Percentiles rank a stretch among this genome's conserved stretches.
These are phyloP conservation scores for Fusarium sterilihyphosum DNA, from an alignment of 2,329 filamentous ascomycete species.

Conservation along the genomic window DNA sequence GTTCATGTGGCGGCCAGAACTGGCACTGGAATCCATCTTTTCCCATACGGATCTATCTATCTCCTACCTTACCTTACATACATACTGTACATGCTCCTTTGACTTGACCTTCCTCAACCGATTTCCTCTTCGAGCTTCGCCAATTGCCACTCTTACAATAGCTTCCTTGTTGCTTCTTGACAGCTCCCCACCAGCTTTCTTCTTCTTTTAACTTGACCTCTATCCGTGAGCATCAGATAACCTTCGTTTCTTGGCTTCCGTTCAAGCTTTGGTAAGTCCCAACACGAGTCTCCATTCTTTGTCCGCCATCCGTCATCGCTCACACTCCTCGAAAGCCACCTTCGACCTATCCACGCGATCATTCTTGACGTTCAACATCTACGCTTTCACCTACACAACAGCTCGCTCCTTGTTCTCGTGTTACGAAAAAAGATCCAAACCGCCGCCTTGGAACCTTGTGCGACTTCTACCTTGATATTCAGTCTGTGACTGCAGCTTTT, in stretches of 20 bases:
- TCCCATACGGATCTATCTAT: conserved; percentile 41
- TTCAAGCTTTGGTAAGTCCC: conserved; percentile 41
- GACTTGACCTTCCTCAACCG: conserved; percentile 31
- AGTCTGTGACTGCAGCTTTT: conserved; percentile 20
- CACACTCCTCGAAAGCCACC: conserved; percentile 28
- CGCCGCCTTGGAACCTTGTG: conserved; percentile 35
- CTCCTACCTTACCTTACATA: background rate
- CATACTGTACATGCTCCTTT: background rate
- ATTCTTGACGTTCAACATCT: conserved; percentile 31
- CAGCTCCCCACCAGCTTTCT: conserved; percentile 25
- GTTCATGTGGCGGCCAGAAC: conserved; percentile 42
- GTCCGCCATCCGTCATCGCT: conserved; percentile 39
- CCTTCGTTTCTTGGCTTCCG: conserved; percentile 26
- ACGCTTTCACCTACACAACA: conserved; percentile 32
- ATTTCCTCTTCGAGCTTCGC: conserved; percentile 28
- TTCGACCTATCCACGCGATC: conserved; percentile 33
- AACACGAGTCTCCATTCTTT: conserved; percentile 35
- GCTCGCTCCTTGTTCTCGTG: conserved; percentile 32
- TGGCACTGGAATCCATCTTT: conserved; percentile 45
- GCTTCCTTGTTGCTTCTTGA: conserved; percentile 24
- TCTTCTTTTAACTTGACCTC: conserved; percentile 14
- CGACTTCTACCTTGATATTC: conserved; percentile 34
- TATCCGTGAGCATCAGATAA: conserved; percentile 12
- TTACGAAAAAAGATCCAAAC: conserved; percentile 34
- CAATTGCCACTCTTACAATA: conserved; percentile 31